Base-by-base conservation (phyloP, 2,329 filamentous ascomycete species). In the Aureobasidium leucospermi region DNA sequence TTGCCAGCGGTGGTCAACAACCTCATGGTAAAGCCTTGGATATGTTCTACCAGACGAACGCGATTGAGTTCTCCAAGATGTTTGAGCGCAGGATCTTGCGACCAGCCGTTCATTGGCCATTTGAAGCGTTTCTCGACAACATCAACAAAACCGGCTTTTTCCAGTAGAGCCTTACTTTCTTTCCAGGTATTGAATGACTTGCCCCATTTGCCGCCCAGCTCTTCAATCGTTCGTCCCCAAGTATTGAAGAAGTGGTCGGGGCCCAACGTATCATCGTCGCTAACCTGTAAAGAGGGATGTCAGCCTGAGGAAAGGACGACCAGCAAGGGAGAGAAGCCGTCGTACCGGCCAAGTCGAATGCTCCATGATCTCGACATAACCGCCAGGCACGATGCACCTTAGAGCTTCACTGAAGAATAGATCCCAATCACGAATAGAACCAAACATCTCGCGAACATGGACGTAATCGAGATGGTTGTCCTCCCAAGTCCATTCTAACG, bases 391-490 rank as follows among this genome's bases (percentile, higher is more conserved):
- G 62, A 68, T 71, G 52, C 57, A 60, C 8, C 48, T 52, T 29
- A 60, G 63, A 2, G 68, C 68, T 60, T 71, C 69, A 45, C 65
- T 55, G 55, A 69, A 74, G 63, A 79, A 75, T 58, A 70, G 70
- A 58, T 74, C 70, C 76, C 76, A 79, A 62, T 79, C 76, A 1
- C 72, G 69, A 16, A 79, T 72, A 58, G 71, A 74, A 11, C 77
- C 76, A 55, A 75, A 76, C 28, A 79, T 66, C 51, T 75, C 73
- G 52, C 77, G 74, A 15, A 77, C 67, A 63, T 80, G 76, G 47
- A 79, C 73, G 60, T 76, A 76, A 65, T 79, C 76, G 47, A 74
- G 72, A n/a, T 65, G 62, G 32, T 70, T 64, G 3, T 66, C 62
- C 1, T 65, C 63, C 61, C 66, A 74, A 0, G 71, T 74, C 76